Base-by-base conservation (phyloP, 345 rosid genomes). In the Salix udensis region DNA sequence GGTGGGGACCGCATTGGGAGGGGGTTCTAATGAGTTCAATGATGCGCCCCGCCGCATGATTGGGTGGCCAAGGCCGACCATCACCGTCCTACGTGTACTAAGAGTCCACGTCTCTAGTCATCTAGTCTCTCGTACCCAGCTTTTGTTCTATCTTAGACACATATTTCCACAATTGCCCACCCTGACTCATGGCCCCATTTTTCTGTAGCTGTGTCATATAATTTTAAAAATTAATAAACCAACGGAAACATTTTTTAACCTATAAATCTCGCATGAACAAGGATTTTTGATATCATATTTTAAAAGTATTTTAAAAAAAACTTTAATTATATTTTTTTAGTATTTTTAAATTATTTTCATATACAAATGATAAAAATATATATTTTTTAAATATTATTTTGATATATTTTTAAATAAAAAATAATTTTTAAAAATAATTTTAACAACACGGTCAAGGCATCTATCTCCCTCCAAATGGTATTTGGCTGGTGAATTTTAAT, bases 1-100 rank as follows among this genome's bases (percentile, higher is more conserved):
- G 80, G 87, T 74, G 76, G 90, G 93, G 79, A 75, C 94, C 77
- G 74, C 71, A 5, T 1, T 1, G 21, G 48, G 65, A 42, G 50
- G 73, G 16, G 73, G 66, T 76, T 26, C 67, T 75, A 76, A 74
- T 82, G 85, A 80, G 73, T 83, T 76, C 81, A 86, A 90, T 90
- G 86, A 92, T 87, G 85, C 80, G 82, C 84, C 85, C 92, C 91
- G 93, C 94, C 92, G 89, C 88, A 84, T 85, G 91, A 90, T 88
- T 86, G 84, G 28, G 85, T 68, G 88, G 77, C 87, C 82, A 68
- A 87, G 86, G 88, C 97, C 97, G 90, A 85, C 98, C 91, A 86
- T 89, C 88, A 89, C 93, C 96, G 88, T 89, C 94, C 93, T 89
- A 87, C 89, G 90, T 88, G 93, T 91, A 88, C 83, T 81, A 7